Evolutionary conservation across 176 grass and related monocot genomes (phyloP).

Genomic region (Poa pratensis): DNA sequence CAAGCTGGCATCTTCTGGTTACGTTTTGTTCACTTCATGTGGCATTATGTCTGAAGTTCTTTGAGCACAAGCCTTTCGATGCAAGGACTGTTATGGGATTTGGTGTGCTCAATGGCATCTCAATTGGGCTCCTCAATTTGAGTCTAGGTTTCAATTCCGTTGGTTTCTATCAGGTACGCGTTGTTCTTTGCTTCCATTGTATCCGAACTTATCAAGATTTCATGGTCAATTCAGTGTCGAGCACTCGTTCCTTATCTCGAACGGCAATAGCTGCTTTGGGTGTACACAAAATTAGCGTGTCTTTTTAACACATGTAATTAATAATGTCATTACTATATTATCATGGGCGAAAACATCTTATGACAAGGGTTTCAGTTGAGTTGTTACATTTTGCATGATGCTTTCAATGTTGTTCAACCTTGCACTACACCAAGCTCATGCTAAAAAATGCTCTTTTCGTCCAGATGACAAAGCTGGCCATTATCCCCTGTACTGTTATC

Average conservation of each 20-base stretch:
- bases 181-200: conserved; percentile 15
- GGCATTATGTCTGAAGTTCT: conserved; percentile 92
- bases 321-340: conserved; percentile 19
- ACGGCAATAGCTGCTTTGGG: background rate
- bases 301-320: conserved; percentile 2
- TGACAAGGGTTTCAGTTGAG: conserved; percentile 39
- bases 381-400: conserved; percentile 21
- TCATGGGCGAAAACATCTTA: conserved; percentile 15
- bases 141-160: conserved; percentile 98
- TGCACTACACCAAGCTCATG: conserved; percentile 39
- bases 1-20: conserved; percentile 98
- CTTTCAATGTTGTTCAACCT: conserved; percentile 1
- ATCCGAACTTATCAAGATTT: background rate
- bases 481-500: conserved; percentile 97
- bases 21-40: conserved; percentile 98
- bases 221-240: conserved; percentile 1
- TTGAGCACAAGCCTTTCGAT: conserved; percentile 98
- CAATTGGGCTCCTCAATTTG: conserved; percentile 95
- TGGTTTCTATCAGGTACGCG: conserved; percentile 93
- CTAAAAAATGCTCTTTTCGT: conserved; percentile 52
- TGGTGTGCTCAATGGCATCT: conserved; percentile 96
- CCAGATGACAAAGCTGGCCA: conserved; percentile 99
- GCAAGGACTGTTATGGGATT: conserved; percentile 94
- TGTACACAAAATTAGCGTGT: background rate
- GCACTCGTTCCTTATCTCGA: background rate